These are phyloP conservation scores for Penicillium soppii DNA, from an alignment of 495 filamentous ascomycete species.

Conservation along the genomic window DNA sequence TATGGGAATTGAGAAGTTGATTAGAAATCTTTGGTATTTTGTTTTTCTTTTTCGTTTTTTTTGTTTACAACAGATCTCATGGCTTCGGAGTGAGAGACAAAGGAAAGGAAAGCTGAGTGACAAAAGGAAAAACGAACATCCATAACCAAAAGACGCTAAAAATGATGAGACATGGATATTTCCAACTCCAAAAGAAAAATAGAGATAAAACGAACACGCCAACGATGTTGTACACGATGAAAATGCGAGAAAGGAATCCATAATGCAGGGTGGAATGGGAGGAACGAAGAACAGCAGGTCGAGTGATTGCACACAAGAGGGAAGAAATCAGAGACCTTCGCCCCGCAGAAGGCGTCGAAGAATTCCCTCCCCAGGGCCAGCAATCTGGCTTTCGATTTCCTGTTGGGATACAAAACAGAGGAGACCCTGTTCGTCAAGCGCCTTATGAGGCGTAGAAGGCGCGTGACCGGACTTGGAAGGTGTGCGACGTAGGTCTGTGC, in stretches of 20 bases:
- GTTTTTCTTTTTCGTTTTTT: neutral
- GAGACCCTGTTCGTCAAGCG: slow-evolving; percentile 67
- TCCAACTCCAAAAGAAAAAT: slow-evolving; percentile 8
- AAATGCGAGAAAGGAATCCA: slow-evolving; percentile 8
- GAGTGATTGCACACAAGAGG: neutral
- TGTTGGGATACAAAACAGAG: slow-evolving; percentile 75
- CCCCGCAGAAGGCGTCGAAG: slow-evolving; percentile 44
- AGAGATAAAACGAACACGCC: slow-evolving; percentile 13
- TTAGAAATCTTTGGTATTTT: neutral
- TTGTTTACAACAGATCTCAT: neutral
- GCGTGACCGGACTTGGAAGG: slow-evolving; percentile 57
- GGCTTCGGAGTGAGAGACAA: neutral
- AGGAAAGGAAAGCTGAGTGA: slow-evolving; percentile 11
- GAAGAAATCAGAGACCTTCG: slow-evolving; percentile 33
- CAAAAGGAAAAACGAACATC: too few relatives aligned
- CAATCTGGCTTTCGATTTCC: slow-evolving; percentile 70
- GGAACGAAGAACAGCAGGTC: neutral
- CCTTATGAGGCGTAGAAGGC: slow-evolving; percentile 40
- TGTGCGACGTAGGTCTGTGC: slow-evolving; percentile 49
- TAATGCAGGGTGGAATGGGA: slow-evolving; percentile 11
- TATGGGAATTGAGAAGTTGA: too few relatives aligned
- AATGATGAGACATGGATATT: slow-evolving; percentile 10
- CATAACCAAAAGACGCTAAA: slow-evolving; percentile 1
- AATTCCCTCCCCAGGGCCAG: slow-evolving; percentile 61
- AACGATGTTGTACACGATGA: slow-evolving; percentile 20